Evolutionary conservation across 176 grass and related monocot genomes (phyloP), one percentile per base, ranked within the genome.

Genomic region (Phoenix dactylifera): DNA sequence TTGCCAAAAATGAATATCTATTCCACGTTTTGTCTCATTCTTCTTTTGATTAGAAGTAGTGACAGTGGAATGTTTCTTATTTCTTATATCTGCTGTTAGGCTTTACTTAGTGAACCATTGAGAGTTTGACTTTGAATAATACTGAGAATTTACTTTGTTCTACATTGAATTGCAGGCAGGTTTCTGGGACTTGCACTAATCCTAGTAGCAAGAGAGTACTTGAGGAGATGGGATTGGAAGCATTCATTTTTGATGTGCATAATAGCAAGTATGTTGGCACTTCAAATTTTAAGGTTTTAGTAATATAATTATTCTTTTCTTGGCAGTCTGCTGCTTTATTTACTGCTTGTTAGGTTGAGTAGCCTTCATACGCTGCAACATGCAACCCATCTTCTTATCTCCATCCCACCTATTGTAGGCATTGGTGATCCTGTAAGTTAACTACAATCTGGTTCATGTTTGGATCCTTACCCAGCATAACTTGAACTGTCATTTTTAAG

Each of bases 361-460:
- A 53, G 52, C 55, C 67, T 95, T 35, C 54, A 65, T 22, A 22
- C 29, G 3, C 76, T 95, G 58, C 50, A 49, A 56, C 26, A 76
- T 51, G 85, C 86, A 68, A 81, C 76, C 51, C 90, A 89, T 52
- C 62, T 95, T 26, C 82, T 95, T 24, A 60, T 89, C 19, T 86
- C 86, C 23, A 79, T 95, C 44, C 90, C 90, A 54, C 85, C 90
- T 53, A 44, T 86, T 50, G 23, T 62, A 51, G 61, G 65, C 66
- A 60, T 88, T 24, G 89, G 89, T 76, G 90, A 87, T 79, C 83
- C 86, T 87, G 80, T 96, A 78, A 39, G 82, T 72, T 14, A 54
- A 17, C 26, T 59, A 5, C 32, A 24, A 23, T 55, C 19, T 44
- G 35, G 29, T 63, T 62, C 14, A 4, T 56, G 52, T 28, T 22